Conservation (phyloP, 768 basidiomycete genomes). For the Floccularia luteovirens region DNA sequence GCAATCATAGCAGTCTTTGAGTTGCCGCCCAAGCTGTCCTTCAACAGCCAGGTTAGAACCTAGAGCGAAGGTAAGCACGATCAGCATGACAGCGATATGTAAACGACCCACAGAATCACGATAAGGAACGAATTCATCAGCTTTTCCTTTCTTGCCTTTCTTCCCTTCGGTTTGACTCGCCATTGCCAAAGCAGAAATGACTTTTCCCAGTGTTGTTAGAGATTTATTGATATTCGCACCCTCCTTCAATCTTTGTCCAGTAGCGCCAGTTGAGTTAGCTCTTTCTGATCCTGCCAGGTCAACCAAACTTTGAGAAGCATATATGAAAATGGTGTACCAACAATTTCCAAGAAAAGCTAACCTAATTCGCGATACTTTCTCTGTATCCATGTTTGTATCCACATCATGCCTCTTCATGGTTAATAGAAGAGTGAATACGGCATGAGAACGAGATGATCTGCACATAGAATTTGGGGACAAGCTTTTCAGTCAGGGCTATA, state of each 20-base stretch:
- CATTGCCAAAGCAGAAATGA: constrained; percentile 85
- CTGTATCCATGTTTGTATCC: constrained; percentile 83
- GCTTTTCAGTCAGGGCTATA: neutral
- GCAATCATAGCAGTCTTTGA: constrained; percentile 99
- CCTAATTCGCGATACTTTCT: constrained; percentile 99
- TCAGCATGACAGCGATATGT: neutral
- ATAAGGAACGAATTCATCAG: constrained; percentile 92
- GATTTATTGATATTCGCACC: constrained; percentile 99
- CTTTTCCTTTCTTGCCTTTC: constrained; percentile 86
- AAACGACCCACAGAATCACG: constrained; percentile 77
- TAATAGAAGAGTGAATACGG: constrained; percentile 92
- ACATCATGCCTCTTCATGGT: constrained; percentile 88
- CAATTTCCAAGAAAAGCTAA: constrained; percentile 14
- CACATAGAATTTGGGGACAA: constrained; percentile 1
- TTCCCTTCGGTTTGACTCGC: constrained; percentile 60
- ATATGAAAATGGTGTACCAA: constrained; percentile 4
- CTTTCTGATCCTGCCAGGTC: constrained; percentile 96
- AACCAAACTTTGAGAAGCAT: constrained; percentile 54
- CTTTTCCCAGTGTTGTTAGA: constrained; percentile 94
- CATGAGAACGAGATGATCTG: constrained; percentile 94
- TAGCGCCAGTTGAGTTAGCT: constrained; percentile 96
- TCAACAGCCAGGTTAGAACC: constrained; percentile 97
- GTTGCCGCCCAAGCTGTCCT: constrained; percentile 95
- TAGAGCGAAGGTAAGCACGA: constrained; percentile 16
- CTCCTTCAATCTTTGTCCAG: constrained; percentile 92